Conservation (phyloP, 1,139 yeast species). For the Wickerhamomyces sp. region DNA sequence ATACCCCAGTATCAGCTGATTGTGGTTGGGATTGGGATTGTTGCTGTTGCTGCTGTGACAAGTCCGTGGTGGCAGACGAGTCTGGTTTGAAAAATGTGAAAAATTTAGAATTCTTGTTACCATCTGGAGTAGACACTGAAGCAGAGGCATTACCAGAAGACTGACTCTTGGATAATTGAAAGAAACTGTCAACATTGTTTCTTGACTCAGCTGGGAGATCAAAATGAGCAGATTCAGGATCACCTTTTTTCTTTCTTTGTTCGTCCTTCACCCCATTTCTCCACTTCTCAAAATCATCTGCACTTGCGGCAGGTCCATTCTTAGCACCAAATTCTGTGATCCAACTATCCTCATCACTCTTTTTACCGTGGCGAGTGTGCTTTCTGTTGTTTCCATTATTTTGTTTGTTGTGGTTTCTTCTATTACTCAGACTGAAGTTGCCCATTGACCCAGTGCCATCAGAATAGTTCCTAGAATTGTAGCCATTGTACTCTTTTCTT, state of each 20-base stretch:
- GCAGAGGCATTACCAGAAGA: constrained; percentile 1
- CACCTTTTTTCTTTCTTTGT: constrained; percentile 48
- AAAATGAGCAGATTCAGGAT: constrained; percentile 20
- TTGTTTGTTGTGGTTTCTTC: constrained; percentile 5
- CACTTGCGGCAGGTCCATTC: constrained; percentile 41
- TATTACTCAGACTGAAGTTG: constrained; percentile 20
- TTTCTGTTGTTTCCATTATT: constrained; percentile 17
- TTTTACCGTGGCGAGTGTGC: constrained; percentile 14
- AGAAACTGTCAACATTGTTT: constrained; percentile 49
- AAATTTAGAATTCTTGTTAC: constrained; percentile 38
- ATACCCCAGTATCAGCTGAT: constrained; percentile 15
- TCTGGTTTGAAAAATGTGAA: constrained; percentile 38
- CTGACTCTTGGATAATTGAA: constrained; percentile 31
- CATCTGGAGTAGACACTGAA: constrained; percentile 9
- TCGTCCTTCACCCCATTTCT: constrained; percentile 54
- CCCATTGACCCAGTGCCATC: constrained; percentile 24
- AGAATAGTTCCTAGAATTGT: constrained; percentile 13
- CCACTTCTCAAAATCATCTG: constrained; percentile 71
- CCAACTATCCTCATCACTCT: constrained; percentile 40
- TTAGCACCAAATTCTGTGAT: constrained; percentile 35
- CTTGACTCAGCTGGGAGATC: constrained; percentile 27
- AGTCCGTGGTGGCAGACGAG: constrained; percentile 3
- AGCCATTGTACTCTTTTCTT: constrained; percentile 9
- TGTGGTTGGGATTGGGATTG: constrained; percentile 5
- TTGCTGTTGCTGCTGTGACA: constrained; percentile 1